Conservation (phyloP, 2,329 filamentous ascomycete genomes). For the Penicillium sp. region DNA sequence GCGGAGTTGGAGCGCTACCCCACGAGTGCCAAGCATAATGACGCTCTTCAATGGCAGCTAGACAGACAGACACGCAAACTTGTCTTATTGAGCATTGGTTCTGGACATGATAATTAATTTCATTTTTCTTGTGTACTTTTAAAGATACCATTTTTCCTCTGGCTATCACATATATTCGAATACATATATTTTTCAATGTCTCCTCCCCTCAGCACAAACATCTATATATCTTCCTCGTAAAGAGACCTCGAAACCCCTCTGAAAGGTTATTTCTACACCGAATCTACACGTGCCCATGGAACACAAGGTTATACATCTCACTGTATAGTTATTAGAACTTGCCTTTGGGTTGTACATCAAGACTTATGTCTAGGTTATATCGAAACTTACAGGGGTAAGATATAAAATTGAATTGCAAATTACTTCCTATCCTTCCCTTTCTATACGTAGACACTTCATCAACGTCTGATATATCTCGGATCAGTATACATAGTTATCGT, state of each 20-base stretch:
- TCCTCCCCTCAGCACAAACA: not conserved
- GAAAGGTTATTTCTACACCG: no score
- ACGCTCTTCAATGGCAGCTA: not conserved
- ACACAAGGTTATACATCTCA: not conserved
- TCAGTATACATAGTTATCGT: not conserved
- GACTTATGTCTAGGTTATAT: not conserved
- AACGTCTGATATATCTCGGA: not conserved
- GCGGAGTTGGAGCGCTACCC: conserved; percentile 1
- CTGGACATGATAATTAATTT: not conserved
- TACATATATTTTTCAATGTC: not conserved
- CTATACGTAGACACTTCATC: no score
- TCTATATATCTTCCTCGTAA: not conserved
- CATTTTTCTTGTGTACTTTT: not conserved
- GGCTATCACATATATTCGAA: not conserved
- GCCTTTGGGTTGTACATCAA: not conserved
- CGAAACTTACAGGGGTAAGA: not conserved
- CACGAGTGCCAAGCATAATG: conserved; percentile 3
- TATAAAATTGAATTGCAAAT: not conserved
- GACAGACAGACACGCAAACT: not conserved
- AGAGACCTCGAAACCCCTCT: not conserved
- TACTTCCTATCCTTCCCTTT: no score
- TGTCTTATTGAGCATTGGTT: not conserved
- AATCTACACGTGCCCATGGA: no score
- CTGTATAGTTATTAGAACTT: not conserved
- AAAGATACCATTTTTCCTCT: not conserved